Evolutionary conservation across 306 rosid species (phyloP).

Genomic region (Pyrus bretschneideri): DNA sequence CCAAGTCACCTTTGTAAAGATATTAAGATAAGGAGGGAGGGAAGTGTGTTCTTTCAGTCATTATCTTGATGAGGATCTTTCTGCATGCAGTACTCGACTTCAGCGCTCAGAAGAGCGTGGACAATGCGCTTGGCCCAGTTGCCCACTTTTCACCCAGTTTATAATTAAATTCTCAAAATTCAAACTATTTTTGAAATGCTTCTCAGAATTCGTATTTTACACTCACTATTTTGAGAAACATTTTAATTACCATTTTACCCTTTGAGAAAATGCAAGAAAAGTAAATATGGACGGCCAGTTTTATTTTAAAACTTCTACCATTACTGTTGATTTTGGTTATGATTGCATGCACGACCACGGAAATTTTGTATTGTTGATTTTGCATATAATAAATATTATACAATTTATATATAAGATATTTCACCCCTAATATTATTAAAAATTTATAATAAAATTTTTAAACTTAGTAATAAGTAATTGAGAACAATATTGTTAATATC

Average conservation of each 20-base stretch:
- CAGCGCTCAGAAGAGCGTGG: background rate
- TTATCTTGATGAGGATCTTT: constrained; percentile 1
- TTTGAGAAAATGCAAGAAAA: background rate
- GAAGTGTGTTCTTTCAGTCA: background rate
- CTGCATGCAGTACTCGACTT: background rate
- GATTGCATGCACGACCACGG: too few relatives aligned
- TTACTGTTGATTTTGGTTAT: background rate
- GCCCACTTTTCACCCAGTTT: background rate
- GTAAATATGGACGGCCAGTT: background rate
- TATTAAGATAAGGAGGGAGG: constrained; percentile 15
- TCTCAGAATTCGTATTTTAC: background rate
- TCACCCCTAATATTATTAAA: too few relatives aligned
- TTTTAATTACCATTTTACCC: background rate
- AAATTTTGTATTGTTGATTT: too few relatives aligned
- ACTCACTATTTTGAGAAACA: background rate
- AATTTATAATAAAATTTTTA: too few relatives aligned
- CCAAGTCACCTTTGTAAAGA: constrained; percentile 17
- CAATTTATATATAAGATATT: too few relatives aligned
- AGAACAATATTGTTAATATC: too few relatives aligned
- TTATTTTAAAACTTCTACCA: background rate
- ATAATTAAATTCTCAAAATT: background rate
- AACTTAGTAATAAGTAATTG: too few relatives aligned
- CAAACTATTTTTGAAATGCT: background rate
- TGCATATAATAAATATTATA: too few relatives aligned
- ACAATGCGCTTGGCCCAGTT: background rate